Conservation (phyloP, 1,139 yeast genomes). For the Nakaseomyces bracarensis region DNA sequence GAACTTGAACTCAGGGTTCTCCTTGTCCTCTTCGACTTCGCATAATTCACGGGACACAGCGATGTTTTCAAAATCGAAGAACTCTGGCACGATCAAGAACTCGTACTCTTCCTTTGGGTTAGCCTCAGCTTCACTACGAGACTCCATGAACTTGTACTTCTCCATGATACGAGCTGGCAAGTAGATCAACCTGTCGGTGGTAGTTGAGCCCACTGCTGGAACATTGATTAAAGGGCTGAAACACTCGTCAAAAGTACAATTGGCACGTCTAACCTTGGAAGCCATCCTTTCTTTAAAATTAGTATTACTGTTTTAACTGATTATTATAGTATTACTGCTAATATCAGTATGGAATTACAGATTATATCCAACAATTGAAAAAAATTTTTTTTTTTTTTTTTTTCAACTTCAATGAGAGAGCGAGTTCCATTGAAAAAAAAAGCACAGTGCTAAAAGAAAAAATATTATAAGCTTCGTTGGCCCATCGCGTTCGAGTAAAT, state of each 20-base stretch:
- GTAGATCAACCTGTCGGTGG: conserved; percentile 7
- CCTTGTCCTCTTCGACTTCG: conserved; percentile 10
- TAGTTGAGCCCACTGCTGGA: conserved; percentile 5
- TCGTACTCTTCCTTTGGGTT: conserved; percentile 9
- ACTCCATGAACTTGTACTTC: conserved; percentile 6
- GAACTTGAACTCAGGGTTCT: conserved; percentile 6
- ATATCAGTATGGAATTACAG: too few relatives aligned
- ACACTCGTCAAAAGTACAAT: conserved; percentile 26
- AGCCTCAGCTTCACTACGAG: background rate
- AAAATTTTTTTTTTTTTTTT: too few relatives aligned
- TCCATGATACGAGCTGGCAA: conserved; percentile 5
- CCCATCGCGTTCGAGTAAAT: too few relatives aligned
- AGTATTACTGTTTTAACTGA: too few relatives aligned
- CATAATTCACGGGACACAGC: conserved; percentile 55
- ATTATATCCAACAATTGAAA: too few relatives aligned
- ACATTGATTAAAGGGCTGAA: conserved; percentile 10
- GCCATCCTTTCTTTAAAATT: background rate
- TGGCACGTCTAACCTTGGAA: conserved; percentile 12
- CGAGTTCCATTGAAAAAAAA: too few relatives aligned
- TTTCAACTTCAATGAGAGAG: too few relatives aligned
- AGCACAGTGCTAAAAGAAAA: too few relatives aligned
- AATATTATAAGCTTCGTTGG: too few relatives aligned
- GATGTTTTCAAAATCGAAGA: conserved; percentile 71
- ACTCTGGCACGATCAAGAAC: conserved; percentile 44
- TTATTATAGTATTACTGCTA: too few relatives aligned